These are phyloP conservation scores for Amniculicola lignicola DNA, from an alignment of 495 filamentous ascomycete species.

Conservation along the genomic window DNA sequence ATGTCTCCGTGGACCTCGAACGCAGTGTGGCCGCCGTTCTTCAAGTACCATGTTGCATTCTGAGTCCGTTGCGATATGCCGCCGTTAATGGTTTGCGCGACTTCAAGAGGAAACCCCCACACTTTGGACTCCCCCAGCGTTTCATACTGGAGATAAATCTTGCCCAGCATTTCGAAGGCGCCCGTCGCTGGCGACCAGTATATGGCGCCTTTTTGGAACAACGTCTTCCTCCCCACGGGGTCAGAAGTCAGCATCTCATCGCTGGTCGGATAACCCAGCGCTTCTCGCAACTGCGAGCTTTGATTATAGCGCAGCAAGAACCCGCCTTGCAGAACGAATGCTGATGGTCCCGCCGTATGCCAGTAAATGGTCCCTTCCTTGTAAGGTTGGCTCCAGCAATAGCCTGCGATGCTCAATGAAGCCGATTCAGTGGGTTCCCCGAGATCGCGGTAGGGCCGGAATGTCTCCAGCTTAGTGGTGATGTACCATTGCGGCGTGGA, in stretches of 20 bases:
- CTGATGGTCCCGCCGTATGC: slow-evolving; percentile 5
- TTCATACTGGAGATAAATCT: slow-evolving; percentile 5
- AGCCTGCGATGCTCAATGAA: neutral
- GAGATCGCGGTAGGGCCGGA: slow-evolving; percentile 5
- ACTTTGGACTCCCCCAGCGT: neutral
- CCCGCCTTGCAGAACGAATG: slow-evolving; percentile 10
- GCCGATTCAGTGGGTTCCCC: neutral
- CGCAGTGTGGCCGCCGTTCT: slow-evolving; percentile 2
- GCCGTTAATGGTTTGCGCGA: neutral
- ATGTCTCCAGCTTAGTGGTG: slow-evolving; percentile 12
- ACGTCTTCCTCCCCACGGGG: neutral
- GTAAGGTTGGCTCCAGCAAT: slow-evolving; percentile 1
- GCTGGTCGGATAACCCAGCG: slow-evolving; percentile 2
- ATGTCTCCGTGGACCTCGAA: slow-evolving; percentile 2
- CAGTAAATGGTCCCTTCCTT: neutral
- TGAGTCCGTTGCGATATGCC: neutral
- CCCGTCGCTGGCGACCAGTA: neutral
- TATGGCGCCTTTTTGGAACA: slow-evolving; percentile 5
- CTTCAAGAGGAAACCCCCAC: slow-evolving; percentile 8
- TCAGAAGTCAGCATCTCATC: neutral
- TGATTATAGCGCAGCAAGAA: neutral
- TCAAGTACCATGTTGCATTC: slow-evolving; percentile 7
- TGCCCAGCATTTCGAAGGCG: neutral
- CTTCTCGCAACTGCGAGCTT: neutral
- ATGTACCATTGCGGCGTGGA: slow-evolving; percentile 13